phyloP scores from a whole-genome alignment of 192 early-diverging fungal genomes.

The Coemansia sp. region DNA sequence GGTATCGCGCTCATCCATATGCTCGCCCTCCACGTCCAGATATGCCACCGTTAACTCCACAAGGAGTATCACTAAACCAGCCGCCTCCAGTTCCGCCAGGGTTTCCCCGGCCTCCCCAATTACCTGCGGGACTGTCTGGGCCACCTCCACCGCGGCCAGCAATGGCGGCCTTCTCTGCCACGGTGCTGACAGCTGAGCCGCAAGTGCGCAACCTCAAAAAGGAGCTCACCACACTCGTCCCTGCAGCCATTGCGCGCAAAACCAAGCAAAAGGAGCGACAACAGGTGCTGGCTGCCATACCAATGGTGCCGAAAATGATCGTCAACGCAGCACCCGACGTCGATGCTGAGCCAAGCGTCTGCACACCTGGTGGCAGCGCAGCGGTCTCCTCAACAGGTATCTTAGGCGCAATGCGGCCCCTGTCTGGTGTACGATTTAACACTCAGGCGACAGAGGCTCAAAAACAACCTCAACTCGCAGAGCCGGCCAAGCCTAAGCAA shows the following conservation, averaged over 20 bases:
- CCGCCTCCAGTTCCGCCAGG: conserved; percentile 12
- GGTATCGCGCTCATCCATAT: background rate
- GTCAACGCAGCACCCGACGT: conserved; percentile 77
- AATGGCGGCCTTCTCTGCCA: conserved; percentile 13
- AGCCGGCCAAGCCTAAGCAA: background rate
- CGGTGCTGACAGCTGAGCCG: conserved; percentile 75
- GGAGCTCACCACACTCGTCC: conserved; percentile 76
- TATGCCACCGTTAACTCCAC: background rate
- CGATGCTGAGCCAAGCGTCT: conserved; percentile 39
- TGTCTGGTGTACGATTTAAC: conserved; percentile 17
- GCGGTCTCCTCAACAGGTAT: background rate
- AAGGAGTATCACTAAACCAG: conserved; percentile 1
- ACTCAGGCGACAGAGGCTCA: conserved; percentile 7
- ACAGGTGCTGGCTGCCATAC: conserved; percentile 44
- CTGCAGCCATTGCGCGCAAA: conserved; percentile 64
- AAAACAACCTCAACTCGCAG: background rate
- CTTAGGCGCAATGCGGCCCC: conserved; percentile 15
- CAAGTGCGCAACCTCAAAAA: conserved; percentile 81
- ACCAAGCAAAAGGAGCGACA: conserved; percentile 45
- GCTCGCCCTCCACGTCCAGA: background rate
- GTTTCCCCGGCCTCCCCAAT: background rate
- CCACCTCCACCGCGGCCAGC: conserved; percentile 11
- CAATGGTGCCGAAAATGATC: conserved; percentile 60
- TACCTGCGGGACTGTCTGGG: background rate
- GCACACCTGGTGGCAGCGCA: conserved; percentile 3